Base-by-base conservation (phyloP, 2,329 filamentous ascomycete species). In the Thelonectria rubi region DNA sequence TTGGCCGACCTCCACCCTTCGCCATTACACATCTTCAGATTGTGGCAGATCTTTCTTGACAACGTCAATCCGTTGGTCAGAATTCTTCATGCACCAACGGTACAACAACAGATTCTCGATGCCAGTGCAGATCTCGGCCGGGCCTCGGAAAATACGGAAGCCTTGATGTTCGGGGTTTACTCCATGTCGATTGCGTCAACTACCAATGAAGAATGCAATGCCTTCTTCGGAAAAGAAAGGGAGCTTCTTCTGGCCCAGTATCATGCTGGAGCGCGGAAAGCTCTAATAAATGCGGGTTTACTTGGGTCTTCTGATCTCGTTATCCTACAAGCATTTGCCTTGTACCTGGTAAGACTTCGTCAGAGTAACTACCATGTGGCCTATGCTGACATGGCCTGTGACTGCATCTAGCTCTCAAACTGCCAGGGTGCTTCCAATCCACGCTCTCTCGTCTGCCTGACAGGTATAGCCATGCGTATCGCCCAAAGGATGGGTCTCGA, bases 401-500 rank as follows among this genome's bases (percentile, higher is more conserved):
- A n/a, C 34, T 39, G 34, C 34, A n/a, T n/a, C 34, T n/a, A 39
- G 34, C 34, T 39, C 34, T 39, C 34, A 39, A 39, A 39, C 34
- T 39, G 34, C 34, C 34, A 39, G 34, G 15, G 34, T 14, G 34
- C 34, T 39, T 39, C 34, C 11, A 39, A 39, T 39, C 34, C 34
- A 39, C 34, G 34, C 3, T 39, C 34, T 39, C 34, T 39, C 34
- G 3, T 39, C 34, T 39, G 34, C 34, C 50, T 81, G 26, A 77
- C 84, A 11, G 82, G 81, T 6, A 70, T 85, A 42, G 82, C 82
- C 0, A 74, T 84, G 18, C 82, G 84, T 40, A 82, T 85, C 45
- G 83, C 82, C 1, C 80, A 83, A 63, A 78, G 82, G 9, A 82
- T 87, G 74, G 83, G 84, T 1, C 72, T 87, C 7, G 79, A 87